Evolutionary conservation across 441 rosid genomes (phyloP), one percentile per base, ranked within the genome.

Genomic region (Dalechampia spathulata): DNA sequence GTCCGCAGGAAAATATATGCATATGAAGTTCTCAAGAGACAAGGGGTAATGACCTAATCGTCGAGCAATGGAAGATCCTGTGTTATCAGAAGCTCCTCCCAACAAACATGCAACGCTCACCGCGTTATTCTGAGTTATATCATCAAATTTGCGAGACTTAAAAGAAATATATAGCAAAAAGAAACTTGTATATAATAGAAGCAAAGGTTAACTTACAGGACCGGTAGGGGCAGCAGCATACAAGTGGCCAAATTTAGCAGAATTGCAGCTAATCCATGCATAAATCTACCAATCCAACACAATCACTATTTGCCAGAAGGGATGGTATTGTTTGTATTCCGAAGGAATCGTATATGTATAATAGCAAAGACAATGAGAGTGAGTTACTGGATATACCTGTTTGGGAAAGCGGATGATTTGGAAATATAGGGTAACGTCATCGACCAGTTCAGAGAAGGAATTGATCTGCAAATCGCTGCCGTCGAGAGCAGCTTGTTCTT

Each of bases 11-110:
- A n/a, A n/a, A n/a, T n/a, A n/a, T n/a, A n/a, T n/a, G n/a, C n/a
- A n/a, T n/a, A n/a, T n/a, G n/a, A n/a, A n/a, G n/a, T n/a, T n/a
- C n/a, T n/a, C n/a, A n/a, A n/a, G n/a, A n/a, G n/a, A n/a, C n/a
- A n/a, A n/a, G n/a, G n/a, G n/a, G n/a, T n/a, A n/a, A n/a, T n/a
- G n/a, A 89, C 97, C 97, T 72, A 86, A 60, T 66, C 97, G 74
- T 43, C 95, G 85, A 28, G 95, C 98, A 60, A 89, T 86, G 57
- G 93, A 86, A 7, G 91, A 72, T 21, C 97, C 96, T 32, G 88
- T 76, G 72, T 86, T 86, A 67, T 92, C 97, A 60, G 97, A 81
- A 66, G 73, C 65, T 62, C 96, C 96, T 52, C 94, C 94, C 47
- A 89, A 82, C 44, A 92, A 52, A 37, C 89, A 83, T 60, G 85